Evolutionary conservation across 2,329 filamentous ascomycete species (phyloP), one percentile per base, ranked within the genome.

Genomic region (Phialophora macrospora): DNA sequence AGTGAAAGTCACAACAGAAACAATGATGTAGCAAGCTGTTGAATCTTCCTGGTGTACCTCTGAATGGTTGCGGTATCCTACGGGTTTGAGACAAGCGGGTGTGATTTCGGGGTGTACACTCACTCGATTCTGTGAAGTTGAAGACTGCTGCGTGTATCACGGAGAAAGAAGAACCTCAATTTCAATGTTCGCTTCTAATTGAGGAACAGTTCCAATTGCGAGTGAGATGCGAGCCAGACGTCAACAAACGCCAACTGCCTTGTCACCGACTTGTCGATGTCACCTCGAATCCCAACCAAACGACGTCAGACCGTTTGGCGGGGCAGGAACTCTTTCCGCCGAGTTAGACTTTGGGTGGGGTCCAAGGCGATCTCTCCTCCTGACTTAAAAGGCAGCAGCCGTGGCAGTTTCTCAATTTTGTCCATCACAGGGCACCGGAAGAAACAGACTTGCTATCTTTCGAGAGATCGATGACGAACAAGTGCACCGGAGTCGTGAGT

Each of bases 281-380:
- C 24, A 24, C 24, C 28, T 28, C 4, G 49, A 26, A 3, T 34
- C 56, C 56, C 56, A 59, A 59, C 56, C 56, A 59, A 59, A 59
- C 56, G 56, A 59, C 56, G 56, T 59, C 56, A 59, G 56, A 59
- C 38, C 24, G 38, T 30, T 20, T 20, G 28, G 52, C n/a, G 52
- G 52, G 52, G 52, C 41, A 30, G 22, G 55, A 46, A 57, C 5
- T 12, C 30, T 48, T 48, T 59, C 3, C 14, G 30, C 56, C 44
- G 41, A 34, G 56, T 12, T 3, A 51, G 48, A 34, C 22, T 8
- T 51, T 22, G 20, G 20, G 48, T 51, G 48, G 48, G 22, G 38
- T n/a, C 38, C n/a, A 2, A n/a, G 38, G 17, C 14, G 17, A 8
- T 44, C 38, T n/a, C 17, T 20, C 38, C 1, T 17, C 17, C 6